phyloP scores from a whole-genome alignment of 495 filamentous ascomycete species.

The Melanomma pulvis-pyrius region DNA sequence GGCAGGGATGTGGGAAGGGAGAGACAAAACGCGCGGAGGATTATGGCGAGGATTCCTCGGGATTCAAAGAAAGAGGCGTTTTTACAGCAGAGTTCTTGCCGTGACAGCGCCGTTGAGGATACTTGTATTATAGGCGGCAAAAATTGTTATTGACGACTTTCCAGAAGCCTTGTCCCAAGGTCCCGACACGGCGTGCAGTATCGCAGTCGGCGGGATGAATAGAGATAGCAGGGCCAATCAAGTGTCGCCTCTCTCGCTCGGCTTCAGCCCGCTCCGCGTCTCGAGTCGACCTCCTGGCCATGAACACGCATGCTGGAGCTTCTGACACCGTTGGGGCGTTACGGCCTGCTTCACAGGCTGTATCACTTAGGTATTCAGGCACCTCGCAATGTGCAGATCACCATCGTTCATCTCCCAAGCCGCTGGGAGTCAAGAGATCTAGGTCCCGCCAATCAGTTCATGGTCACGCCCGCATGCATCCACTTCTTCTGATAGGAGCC shows the following conservation, averaged over 20 bases:
- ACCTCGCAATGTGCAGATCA: background rate
- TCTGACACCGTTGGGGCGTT: slow-evolving; percentile 20
- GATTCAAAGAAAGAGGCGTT: background rate
- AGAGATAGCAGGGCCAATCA: background rate
- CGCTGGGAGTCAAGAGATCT: background rate
- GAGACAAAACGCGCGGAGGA: background rate
- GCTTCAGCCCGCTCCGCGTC: slow-evolving; percentile 7
- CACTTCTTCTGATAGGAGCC: background rate
- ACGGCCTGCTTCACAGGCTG: slow-evolving; percentile 21
- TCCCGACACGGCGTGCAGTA: background rate
- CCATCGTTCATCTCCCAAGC: background rate
- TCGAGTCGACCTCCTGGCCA: slow-evolving; percentile 8
- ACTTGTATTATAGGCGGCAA: slow-evolving; percentile 1
- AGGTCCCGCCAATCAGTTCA: slow-evolving; percentile 13
- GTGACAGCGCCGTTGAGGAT: background rate
- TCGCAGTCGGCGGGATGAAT: background rate
- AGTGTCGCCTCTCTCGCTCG: background rate
- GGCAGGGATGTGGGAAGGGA: background rate
- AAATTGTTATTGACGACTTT: slow-evolving; percentile 1
- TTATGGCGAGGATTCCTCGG: background rate
- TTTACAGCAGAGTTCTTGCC: background rate
- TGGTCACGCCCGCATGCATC: background rate
- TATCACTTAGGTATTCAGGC: slow-evolving; percentile 21
- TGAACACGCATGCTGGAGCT: background rate
- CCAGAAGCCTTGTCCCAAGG: slow-evolving; percentile 14